Evolutionary conservation across 768 basidiomycete genomes (phyloP).

Genomic region (Amanita inopinata): DNA sequence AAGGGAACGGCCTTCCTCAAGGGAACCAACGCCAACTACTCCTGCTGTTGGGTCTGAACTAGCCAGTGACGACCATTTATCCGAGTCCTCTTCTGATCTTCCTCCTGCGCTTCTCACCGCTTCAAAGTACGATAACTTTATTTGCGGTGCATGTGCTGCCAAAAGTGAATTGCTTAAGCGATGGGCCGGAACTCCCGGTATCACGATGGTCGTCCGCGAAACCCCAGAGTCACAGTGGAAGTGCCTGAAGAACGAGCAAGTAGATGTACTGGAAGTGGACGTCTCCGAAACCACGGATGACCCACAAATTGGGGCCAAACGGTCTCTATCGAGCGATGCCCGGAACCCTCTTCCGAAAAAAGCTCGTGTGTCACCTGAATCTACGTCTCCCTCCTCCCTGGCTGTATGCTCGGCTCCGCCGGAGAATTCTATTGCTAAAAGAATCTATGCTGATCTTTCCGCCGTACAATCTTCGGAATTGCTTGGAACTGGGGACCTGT

Average conservation of each 20-base stretch:
- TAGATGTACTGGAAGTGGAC: constrained; percentile 18
- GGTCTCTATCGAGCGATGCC: constrained; percentile 35
- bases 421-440: constrained; percentile 33
- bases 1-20: constrained; percentile 49
- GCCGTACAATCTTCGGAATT: constrained; percentile 17
- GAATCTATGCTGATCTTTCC: constrained; percentile 26
- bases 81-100: constrained; percentile 54
- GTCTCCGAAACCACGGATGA: constrained; percentile 16
- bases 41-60: constrained; percentile 14
- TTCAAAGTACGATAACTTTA: constrained; percentile 63
- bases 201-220: constrained; percentile 58
- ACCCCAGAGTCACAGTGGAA: constrained; percentile 39
- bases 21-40: constrained; percentile 27
- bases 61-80: constrained; percentile 42
- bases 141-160: constrained; percentile 64
- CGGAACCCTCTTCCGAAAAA: constrained; percentile 18
- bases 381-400: constrained; percentile 13
- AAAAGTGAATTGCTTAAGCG: constrained; percentile 41
- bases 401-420: constrained; percentile 48
- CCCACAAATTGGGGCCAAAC: constrained; percentile 32
- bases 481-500: constrained; percentile 61
- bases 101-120: constrained; percentile 61
- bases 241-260: constrained; percentile 25
- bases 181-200: constrained; percentile 61
- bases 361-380: constrained; percentile 19